Evolutionary conservation across 1,139 yeast species (phyloP).

Genomic region (Williopsis jadinii): DNA sequence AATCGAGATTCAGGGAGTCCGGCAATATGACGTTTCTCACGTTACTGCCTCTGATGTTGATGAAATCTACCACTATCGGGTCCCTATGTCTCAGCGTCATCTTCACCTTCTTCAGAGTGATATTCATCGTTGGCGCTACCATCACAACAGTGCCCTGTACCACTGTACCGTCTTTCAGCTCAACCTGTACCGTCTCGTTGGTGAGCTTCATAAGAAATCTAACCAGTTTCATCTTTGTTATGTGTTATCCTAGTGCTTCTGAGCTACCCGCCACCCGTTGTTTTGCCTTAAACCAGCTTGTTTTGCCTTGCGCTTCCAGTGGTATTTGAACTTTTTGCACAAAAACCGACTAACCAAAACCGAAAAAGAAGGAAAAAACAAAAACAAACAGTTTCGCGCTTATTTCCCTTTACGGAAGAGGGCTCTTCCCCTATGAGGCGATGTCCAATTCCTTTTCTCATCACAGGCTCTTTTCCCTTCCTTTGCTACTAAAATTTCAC

Average conservation of each 20-base stretch:
- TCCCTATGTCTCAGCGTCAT: conserved; percentile 68
- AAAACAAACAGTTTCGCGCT: no score
- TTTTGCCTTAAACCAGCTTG: no score
- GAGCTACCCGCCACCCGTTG: no score
- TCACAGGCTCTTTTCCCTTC: no score
- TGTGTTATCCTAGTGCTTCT: not conserved
- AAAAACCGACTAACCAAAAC: no score
- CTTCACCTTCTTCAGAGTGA: conserved; percentile 75
- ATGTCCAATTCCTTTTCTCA: no score
- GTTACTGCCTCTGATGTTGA: conserved; percentile 86
- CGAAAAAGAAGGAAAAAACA: no score
- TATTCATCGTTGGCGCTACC: conserved; percentile 91
- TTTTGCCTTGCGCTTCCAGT: no score
- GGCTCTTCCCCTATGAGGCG: no score
- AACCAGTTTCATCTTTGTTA: conserved; percentile 45
- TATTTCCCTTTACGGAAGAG: no score
- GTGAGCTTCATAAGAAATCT: conserved; percentile 82
- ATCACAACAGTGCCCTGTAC: conserved; percentile 66
- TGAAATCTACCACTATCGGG: conserved; percentile 67
- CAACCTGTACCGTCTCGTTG: conserved; percentile 86
- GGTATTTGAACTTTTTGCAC: no score
- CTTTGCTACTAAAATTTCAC: no score
- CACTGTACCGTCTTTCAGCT: conserved; percentile 81
- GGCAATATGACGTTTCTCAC: conserved; percentile 82
- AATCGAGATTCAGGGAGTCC: conserved; percentile 79